Evolutionary conservation across 345 rosid genomes (phyloP).

Genomic region (Excoecaria agallocha): DNA sequence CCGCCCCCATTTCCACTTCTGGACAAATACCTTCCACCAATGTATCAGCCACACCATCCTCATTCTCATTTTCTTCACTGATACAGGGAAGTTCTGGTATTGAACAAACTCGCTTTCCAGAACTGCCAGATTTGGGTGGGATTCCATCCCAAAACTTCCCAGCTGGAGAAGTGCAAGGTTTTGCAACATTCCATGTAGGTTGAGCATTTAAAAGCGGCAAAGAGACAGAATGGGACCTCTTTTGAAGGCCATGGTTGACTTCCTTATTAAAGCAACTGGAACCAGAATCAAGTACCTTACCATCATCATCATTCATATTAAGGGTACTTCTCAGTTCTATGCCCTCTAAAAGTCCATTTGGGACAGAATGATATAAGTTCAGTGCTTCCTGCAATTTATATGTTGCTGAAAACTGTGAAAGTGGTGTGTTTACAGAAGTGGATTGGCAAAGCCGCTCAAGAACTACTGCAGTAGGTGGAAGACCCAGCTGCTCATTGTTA

Average conservation of each 20-base stretch:
- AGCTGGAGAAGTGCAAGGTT: conserved; percentile 57
- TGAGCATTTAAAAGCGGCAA: conserved; percentile 39
- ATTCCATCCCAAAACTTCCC: conserved; percentile 75
- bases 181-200: conserved; percentile 40
- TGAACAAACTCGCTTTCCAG: conserved; percentile 64
- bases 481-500: conserved; percentile 43
- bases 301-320: conserved; percentile 14
- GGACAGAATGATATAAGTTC: conserved; percentile 53
- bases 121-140: conserved; percentile 54
- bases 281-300: conserved; percentile 34
- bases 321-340: conserved; percentile 31
- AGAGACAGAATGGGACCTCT: conserved; percentile 45
- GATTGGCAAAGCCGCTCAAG: conserved; percentile 70
- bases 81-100: conserved; percentile 84
- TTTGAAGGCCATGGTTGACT: conserved; percentile 29
- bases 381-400: conserved; percentile 34
- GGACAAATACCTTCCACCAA: conserved; percentile 34
- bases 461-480: conserved; percentile 47
- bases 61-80: conserved; percentile 70
- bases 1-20: conserved; percentile 30
- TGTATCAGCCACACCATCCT: conserved; percentile 45
- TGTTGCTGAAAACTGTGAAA: conserved; percentile 44
- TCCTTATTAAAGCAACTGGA: conserved; percentile 37
- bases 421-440: conserved; percentile 57
- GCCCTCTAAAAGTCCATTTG: conserved; percentile 61